Evolutionary conservation across 345 rosid species (phyloP).

Genomic region (Erodium maritimum): DNA sequence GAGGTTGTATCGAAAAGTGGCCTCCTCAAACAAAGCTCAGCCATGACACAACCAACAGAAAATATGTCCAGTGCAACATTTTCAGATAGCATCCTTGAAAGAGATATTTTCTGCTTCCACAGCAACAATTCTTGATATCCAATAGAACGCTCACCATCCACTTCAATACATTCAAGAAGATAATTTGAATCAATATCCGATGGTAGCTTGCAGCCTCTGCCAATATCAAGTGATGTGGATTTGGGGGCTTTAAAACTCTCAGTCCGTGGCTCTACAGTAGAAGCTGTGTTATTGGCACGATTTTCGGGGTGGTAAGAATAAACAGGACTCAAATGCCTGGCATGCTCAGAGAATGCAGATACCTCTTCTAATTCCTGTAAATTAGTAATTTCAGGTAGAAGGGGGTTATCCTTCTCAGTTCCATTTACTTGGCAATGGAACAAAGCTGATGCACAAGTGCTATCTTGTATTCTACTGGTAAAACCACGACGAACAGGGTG

Average conservation of each 20-base stretch:
- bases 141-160: constrained; percentile 34
- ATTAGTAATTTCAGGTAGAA: constrained; percentile 38
- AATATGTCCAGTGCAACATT: constrained; percentile 58
- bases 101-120: constrained; percentile 52
- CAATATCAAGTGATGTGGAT: constrained; percentile 22
- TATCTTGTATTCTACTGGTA: constrained; percentile 19
- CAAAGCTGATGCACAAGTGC: constrained; percentile 20
- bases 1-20: constrained; percentile 71
- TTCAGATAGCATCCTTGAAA: constrained; percentile 21
- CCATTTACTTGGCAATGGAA: constrained; percentile 24
- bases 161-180: constrained; percentile 66
- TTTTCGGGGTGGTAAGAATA: constrained; percentile 24
- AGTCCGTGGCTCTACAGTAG: constrained; percentile 19
- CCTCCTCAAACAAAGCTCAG: constrained; percentile 62
- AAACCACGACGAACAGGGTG: constrained; percentile 53
- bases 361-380: constrained; percentile 66
- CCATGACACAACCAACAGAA: constrained; percentile 72
- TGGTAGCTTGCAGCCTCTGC: constrained; percentile 21
- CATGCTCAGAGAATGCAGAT: constrained; percentile 61
- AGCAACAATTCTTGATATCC: constrained; percentile 57
- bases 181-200: constrained; percentile 33
- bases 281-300: constrained; percentile 14
- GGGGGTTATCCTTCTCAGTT: constrained; percentile 24
- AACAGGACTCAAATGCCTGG: constrained; percentile 50
- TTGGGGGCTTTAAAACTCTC: constrained; percentile 18